These are phyloP conservation scores for Mortierella claussenii DNA, from an alignment of 192 early-diverging fungal species.

Conservation along the genomic window DNA sequence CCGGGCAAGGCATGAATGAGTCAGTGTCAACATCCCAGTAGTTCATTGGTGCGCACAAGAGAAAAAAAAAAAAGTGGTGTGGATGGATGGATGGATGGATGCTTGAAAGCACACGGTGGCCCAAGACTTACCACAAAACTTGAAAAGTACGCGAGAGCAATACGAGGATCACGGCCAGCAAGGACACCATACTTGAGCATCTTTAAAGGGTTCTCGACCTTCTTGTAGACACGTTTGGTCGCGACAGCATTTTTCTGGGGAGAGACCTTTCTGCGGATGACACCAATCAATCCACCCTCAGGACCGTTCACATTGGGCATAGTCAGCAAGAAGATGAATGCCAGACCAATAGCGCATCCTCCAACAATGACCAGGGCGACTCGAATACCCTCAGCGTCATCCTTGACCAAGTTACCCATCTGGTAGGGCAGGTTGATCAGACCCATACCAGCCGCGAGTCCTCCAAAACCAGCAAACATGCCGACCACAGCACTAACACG, in stretches of 20 bases:
- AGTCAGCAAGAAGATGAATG: constrained; percentile 39
- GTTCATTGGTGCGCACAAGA: too few relatives aligned
- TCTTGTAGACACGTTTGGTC: not conserved
- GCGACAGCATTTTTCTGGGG: not conserved
- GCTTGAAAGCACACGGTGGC: too few relatives aligned
- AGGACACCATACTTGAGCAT: constrained; percentile 65
- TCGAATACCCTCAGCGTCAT: constrained; percentile 37
- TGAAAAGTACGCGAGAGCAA: constrained; percentile 71
- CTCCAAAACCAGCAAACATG: constrained; percentile 68
- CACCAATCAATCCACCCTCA: not conserved
- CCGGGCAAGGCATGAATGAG: too few relatives aligned
- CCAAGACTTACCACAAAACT: constrained; percentile 67
- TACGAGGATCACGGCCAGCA: constrained; percentile 66
- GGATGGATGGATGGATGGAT: too few relatives aligned
- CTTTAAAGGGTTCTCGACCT: constrained; percentile 9
- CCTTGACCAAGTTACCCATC: constrained; percentile 5
- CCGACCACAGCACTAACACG: constrained; percentile 69
- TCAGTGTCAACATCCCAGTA: too few relatives aligned
- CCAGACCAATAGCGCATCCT: constrained; percentile 40
- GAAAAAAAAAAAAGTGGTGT: not conserved
- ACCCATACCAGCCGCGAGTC: constrained; percentile 60
- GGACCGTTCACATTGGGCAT: constrained; percentile 23
- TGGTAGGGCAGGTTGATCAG: constrained; percentile 53
- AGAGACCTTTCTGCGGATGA: not conserved
- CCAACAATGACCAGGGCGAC: constrained; percentile 48